These are phyloP conservation scores for Trapa incisa DNA, from an alignment of 345 rosid genomes.

Conservation along the genomic window DNA sequence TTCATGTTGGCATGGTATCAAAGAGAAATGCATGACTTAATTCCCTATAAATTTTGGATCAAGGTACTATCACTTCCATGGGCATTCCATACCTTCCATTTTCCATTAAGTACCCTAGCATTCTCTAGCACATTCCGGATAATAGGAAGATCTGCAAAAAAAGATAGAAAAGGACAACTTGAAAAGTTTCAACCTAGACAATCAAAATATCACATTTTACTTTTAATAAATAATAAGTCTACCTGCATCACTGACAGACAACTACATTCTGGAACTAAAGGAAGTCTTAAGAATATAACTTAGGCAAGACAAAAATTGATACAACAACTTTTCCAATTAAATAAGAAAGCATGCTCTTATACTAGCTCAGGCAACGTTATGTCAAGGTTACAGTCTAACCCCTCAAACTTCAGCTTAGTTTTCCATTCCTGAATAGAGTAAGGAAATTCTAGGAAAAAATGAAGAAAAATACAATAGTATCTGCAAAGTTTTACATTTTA, in stretches of 20 bases:
- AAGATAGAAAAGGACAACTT: background rate
- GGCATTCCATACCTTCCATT: conserved; percentile 51
- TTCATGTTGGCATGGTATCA: background rate
- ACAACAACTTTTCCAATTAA: background rate
- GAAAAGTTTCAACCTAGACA: background rate
- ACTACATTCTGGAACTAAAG: background rate
- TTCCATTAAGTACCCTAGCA: conserved; percentile 41
- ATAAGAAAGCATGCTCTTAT: background rate
- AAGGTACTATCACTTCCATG: conserved; percentile 3
- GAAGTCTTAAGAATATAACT: background rate
- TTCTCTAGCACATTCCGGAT: conserved; percentile 61
- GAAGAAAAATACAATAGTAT: background rate
- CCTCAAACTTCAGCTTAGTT: background rate
- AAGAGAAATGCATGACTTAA: background rate
- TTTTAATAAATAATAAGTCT: background rate
- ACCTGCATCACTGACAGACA: background rate
- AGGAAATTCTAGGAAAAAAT: background rate
- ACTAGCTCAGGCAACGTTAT: background rate
- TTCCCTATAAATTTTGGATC: background rate
- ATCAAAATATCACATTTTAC: background rate
- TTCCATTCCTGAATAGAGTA: background rate
- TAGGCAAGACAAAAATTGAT: background rate
- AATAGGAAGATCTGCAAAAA: conserved; percentile 47
- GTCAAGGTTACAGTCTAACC: background rate
- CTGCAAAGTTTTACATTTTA: conserved; percentile 39